Conservation (phyloP, 192 early-diverging fungal genomes). For the Jimgerdemannia flammicorona region DNA sequence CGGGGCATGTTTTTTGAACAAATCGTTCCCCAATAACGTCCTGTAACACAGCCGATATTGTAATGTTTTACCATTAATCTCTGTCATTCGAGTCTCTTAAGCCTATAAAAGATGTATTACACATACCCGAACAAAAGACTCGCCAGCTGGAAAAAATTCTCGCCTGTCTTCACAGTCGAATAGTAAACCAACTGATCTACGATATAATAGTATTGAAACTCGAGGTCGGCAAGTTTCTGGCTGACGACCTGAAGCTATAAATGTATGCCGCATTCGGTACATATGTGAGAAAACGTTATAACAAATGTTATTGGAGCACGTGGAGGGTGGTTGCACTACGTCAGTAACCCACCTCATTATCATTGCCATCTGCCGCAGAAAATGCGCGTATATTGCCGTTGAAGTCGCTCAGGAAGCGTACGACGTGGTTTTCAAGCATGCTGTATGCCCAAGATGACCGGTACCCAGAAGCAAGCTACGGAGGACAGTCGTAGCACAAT, state of each 20-base stretch:
- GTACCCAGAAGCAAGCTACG: slow-evolving; percentile 58
- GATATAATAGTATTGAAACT: slow-evolving; percentile 67
- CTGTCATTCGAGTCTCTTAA: neutral
- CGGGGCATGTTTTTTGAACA: slow-evolving; percentile 50
- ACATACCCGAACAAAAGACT: slow-evolving; percentile 61
- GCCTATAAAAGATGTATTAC: neutral
- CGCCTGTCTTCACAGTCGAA: slow-evolving; percentile 70
- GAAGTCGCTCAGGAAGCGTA: slow-evolving; percentile 59
- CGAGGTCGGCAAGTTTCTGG: slow-evolving; percentile 47
- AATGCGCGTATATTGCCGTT: slow-evolving; percentile 33
- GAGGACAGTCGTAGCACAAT: neutral
- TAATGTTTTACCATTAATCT: too few relatives aligned
- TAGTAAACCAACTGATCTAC: slow-evolving; percentile 75
- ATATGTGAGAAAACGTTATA: neutral
- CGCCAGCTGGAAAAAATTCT: slow-evolving; percentile 67
- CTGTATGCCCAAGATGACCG: slow-evolving; percentile 52
- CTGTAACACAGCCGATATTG: slow-evolving; percentile 15
- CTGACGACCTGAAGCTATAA: neutral
- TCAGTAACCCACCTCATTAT: neutral
- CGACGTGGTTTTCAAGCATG: slow-evolving; percentile 60
- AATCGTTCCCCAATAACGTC: slow-evolving; percentile 39
- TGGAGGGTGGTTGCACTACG: neutral
- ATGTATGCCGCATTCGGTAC: neutral
- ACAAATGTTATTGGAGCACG: neutral
- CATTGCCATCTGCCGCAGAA: slow-evolving; percentile 10